These are phyloP conservation scores for Diaporthe citriasiana DNA, from an alignment of 2,329 filamentous ascomycete species.

Conservation along the genomic window DNA sequence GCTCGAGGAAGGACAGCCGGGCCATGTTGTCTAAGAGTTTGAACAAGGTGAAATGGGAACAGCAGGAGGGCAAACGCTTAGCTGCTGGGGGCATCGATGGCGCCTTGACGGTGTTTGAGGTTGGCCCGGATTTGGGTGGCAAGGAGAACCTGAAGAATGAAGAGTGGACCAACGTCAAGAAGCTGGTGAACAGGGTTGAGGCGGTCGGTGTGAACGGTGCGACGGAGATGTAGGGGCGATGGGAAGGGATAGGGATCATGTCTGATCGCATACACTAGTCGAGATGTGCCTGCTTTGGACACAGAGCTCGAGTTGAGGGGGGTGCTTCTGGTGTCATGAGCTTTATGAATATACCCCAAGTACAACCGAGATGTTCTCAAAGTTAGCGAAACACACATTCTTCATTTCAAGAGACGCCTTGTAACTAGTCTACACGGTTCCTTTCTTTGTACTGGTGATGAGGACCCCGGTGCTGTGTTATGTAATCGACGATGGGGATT, in stretches of 20 bases:
- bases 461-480: not conserved
- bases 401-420: not conserved
- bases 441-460: not conserved
- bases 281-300: slow-evolving; percentile 32
- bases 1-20: slow-evolving; percentile 72
- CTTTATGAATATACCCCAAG: slow-evolving; percentile 41
- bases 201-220: slow-evolving; percentile 66
- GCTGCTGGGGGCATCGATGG: slow-evolving; percentile 95
- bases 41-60: slow-evolving; percentile 96
- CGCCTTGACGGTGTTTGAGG: slow-evolving; percentile 92
- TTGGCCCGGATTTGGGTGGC: slow-evolving; percentile 85
- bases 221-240: slow-evolving; percentile 53
- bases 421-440: too few relatives aligned
- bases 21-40: slow-evolving; percentile 85
- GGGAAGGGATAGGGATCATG: slow-evolving; percentile 14
- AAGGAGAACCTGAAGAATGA: slow-evolving; percentile 86
- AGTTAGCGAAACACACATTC: not conserved
- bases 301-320: slow-evolving; percentile 8
- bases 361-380: slow-evolving; percentile 26
- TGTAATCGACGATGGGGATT: slow-evolving; percentile 6
- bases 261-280: slow-evolving; percentile 17
- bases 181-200: slow-evolving; percentile 84
- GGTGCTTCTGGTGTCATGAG: slow-evolving; percentile 37
- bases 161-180: slow-evolving; percentile 95
- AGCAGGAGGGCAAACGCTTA: slow-evolving; percentile 85